Conservation (phyloP, 2,329 filamentous ascomycete genomes). For the Fusarium miscanthi region DNA sequence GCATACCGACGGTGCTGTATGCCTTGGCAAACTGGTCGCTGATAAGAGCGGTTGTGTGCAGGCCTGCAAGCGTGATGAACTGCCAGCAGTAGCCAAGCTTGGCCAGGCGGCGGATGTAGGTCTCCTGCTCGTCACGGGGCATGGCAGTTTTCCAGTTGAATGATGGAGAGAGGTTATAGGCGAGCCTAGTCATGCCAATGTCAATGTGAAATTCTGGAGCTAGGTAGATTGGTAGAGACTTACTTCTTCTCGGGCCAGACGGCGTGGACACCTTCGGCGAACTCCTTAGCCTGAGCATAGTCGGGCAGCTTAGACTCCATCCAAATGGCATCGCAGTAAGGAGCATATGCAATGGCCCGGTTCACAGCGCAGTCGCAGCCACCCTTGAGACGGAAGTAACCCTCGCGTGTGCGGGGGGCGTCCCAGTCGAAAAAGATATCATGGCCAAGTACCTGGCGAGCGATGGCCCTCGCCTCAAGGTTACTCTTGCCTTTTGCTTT, state of each 20-base stretch:
- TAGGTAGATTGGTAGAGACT: constrained; percentile 49
- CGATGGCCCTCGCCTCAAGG: constrained; percentile 81
- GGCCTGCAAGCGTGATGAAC: constrained; percentile 98
- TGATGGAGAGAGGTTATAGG: constrained; percentile 97
- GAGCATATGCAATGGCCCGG: constrained; percentile 89
- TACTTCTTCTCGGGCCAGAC: constrained; percentile 97
- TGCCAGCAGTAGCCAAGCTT: constrained; percentile 98
- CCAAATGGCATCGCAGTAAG: constrained; percentile 97
- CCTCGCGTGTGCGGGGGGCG: constrained; percentile 89
- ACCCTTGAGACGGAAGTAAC: constrained; percentile 92
- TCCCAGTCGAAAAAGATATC: constrained; percentile 98
- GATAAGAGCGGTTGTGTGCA: constrained; percentile 95
- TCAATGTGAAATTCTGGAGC: constrained; percentile 28
- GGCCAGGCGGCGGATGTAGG: constrained; percentile 92
- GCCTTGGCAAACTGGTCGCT: constrained; percentile 88
- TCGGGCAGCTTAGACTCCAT: constrained; percentile 99
- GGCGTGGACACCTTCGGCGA: constrained; percentile 91
- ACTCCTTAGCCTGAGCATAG: constrained; percentile 89
- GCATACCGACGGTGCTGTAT: constrained; percentile 87
- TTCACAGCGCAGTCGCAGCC: constrained; percentile 93
- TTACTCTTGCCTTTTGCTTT: constrained; percentile 86
- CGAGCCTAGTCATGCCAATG: constrained; percentile 68
- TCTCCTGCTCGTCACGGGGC: constrained; percentile 91
- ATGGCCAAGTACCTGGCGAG: constrained; percentile 78
- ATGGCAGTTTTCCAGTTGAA: constrained; percentile 99